Evolutionary conservation across 371 early-diverging fungal species (phyloP), one percentile per base, ranked within the genome.

Genomic region (Choanephora cucurbitarum): DNA sequence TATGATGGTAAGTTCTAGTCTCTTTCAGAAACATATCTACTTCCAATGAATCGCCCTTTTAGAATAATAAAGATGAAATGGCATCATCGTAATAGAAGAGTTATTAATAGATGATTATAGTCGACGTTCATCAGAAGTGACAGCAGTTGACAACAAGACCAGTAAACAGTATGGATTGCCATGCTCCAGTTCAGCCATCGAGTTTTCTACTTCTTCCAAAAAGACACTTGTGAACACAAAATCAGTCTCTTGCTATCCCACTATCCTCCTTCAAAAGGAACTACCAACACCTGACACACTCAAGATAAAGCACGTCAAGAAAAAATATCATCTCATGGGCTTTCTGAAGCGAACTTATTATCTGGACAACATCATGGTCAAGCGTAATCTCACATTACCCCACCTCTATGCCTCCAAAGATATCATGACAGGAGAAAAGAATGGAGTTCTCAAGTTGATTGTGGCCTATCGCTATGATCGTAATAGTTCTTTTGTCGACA

Each of bases 331-430:
- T 46, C 52, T 52, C 11, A 18, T 52, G 45, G 40, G 52, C 6
- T 40, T 58, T 5, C 24, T 58, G 4, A 52, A 23, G 21, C 51
- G 58, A 11, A 45, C 58, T 8, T 51, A 46, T 28, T 45, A 46
- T 18, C 21, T 58, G 32, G 22, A 50, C 44, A 24, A 51, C 34
- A 58, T 58, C 15, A 39, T 51, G 1, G 44, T 58, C 33, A 37
- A 51, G 5, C 44, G 46, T 28, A 51, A 49, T 13, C 28, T 31
- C 14, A 22, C 49, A 0, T 22, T 37, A 15, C 50, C 51, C 40
- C 40, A 45, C 24, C 45, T 58, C n/a, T 58, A 44, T 52, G 58
- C 34, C 28, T 44, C 52, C 13, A 40, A 31, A 8, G 52, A 58
- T 33, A 52, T 22, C 18, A 1, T 40, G 2, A 45, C 52, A 28